Base-by-base conservation (phyloP, 176 grass and related monocot genomes). In the Avena sativa region DNA sequence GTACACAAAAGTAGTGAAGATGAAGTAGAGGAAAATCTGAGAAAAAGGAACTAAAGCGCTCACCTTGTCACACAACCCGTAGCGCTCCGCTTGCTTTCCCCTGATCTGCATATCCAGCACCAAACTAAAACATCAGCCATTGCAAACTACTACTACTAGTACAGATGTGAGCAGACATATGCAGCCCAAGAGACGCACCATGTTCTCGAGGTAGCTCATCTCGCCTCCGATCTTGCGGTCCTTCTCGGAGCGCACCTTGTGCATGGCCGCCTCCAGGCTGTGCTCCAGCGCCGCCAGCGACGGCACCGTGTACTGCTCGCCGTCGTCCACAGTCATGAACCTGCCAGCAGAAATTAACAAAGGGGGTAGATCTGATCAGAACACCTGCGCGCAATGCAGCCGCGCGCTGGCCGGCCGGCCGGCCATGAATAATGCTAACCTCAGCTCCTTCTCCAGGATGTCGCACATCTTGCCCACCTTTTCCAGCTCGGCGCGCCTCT, bases 371-470 rank as follows among this genome's bases (percentile, higher is more conserved):
- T 43, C 40, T 1, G 40, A 43, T 43, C 40, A 43, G 40, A 43
- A 43, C 40, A 43, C 40, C 26, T 28, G 26, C 1, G 23, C 65
- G 36, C 9, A 21, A 6, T 3, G 68, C 47, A 82, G 79, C 26
- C 26, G 1, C 12, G 47, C 13, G 19, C 55, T 32, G 34, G n/a
- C 3, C 4, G 47, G 12, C 3, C 8, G 47, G 12, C 36, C 14
- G 21, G 67, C 38, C 60, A 46, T 49, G 26, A 7, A 36, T 32
- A 11, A 34, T 32, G 63, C 25, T 25, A 72, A 93, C 93, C 97
- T 89, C 36, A 99, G 90, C 66, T 99, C 90, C 78, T 89, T 87
- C 91, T 99, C 94, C 91, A 99, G 21, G 4, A 91, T 46, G n/a
- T 91, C 90, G 75, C 94, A 96, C 91, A 99, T 88, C 60, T 82